A percentile compares a stretch with the other conserved stretches of the same genome.
phyloP scores from a whole-genome alignment of 1,284 basidiomycete genomes.

The Rhodotorula mucilaginosa region DNA sequence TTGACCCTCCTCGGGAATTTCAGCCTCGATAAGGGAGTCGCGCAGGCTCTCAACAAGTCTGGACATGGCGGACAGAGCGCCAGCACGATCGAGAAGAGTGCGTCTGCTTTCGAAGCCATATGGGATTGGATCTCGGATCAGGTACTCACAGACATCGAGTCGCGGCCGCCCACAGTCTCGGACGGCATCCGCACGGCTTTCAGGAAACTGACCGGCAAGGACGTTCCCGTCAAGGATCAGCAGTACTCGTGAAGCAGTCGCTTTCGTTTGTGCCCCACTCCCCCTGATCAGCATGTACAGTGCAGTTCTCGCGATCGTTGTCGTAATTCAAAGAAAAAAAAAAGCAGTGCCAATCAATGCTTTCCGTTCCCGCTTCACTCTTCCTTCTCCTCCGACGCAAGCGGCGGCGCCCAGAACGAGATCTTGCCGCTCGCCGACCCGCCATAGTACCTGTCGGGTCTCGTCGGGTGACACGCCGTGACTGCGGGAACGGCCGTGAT shows the following conservation, averaged over 20 bases:
- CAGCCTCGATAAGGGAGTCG: slow-evolving; percentile 50
- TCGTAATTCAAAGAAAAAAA: background rate
- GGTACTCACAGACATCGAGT: too few species aligned
- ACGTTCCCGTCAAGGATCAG: slow-evolving; percentile 29
- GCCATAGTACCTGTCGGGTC: slow-evolving; percentile 30
- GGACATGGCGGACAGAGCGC: slow-evolving; percentile 47
- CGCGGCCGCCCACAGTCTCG: slow-evolving; percentile 41
- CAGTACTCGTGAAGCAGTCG: background rate
- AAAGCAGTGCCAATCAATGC: background rate
- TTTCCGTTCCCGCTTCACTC: too few species aligned
- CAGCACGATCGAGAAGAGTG: slow-evolving; percentile 51
- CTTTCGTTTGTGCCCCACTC: background rate
- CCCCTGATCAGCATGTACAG: background rate
- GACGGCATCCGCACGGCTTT: slow-evolving; percentile 51
- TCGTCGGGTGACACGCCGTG: slow-evolving; percentile 50
- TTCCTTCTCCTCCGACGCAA: background rate
- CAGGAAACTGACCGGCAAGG: slow-evolving; percentile 48
- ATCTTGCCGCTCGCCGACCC: slow-evolving; percentile 35
- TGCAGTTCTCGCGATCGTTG: too few species aligned
- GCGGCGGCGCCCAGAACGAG: slow-evolving; percentile 9
- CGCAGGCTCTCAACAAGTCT: slow-evolving; percentile 41
- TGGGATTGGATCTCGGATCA: too few species aligned
- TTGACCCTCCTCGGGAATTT: too few species aligned
- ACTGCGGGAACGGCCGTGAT: slow-evolving; percentile 53
- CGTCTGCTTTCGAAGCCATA: background rate